Percentiles rank a stretch among this genome's conserved stretches.
These are phyloP conservation scores for Helenozyma baotianmanensis DNA, from an alignment of 805 yeast genomes.

Conservation along the genomic window DNA sequence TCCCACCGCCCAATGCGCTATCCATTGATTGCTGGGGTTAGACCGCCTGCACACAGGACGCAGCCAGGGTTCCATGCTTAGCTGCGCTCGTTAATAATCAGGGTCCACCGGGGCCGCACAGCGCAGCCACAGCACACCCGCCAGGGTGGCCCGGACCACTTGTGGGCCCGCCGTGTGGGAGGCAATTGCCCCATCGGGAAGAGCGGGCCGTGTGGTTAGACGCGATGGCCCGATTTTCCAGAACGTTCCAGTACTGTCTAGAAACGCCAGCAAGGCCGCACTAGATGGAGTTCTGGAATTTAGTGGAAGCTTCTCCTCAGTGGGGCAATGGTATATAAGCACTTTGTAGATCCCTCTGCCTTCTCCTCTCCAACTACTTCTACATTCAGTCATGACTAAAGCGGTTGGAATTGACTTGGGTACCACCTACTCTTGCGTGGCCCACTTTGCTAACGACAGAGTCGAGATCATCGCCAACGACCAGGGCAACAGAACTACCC, in stretches of 20 bases:
- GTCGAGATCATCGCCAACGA: slow-evolving; percentile 96
- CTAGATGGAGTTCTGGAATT: slow-evolving; percentile 8
- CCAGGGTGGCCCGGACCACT: too few relatives aligned
- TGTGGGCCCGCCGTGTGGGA: too few relatives aligned
- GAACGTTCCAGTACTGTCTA: slow-evolving; percentile 12
- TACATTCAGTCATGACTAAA: slow-evolving; percentile 13
- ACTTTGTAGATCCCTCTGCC: slow-evolving; percentile 1
- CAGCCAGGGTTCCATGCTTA: too few relatives aligned
- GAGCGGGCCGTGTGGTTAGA: too few relatives aligned
- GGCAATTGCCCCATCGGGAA: too few relatives aligned
- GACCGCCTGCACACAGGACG: too few relatives aligned
- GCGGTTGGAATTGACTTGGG: slow-evolving; percentile 93
- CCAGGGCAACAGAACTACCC: slow-evolving; percentile 98
- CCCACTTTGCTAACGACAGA: slow-evolving; percentile 61
- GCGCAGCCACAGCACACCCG: too few relatives aligned
- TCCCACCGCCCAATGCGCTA: too few relatives aligned
- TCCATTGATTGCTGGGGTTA: too few relatives aligned
- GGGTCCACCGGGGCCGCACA: too few relatives aligned
- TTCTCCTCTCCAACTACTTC: neutral
- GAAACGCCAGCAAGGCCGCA: slow-evolving; percentile 3
- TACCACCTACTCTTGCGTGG: slow-evolving; percentile 97
- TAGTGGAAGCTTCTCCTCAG: slow-evolving; percentile 3
- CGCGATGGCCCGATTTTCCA: too few relatives aligned
- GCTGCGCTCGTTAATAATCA: too few relatives aligned
- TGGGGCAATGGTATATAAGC: slow-evolving; percentile 4